phyloP scores from a whole-genome alignment of 2,329 filamentous ascomycete genomes.

The Alternaria incomplexa region DNA sequence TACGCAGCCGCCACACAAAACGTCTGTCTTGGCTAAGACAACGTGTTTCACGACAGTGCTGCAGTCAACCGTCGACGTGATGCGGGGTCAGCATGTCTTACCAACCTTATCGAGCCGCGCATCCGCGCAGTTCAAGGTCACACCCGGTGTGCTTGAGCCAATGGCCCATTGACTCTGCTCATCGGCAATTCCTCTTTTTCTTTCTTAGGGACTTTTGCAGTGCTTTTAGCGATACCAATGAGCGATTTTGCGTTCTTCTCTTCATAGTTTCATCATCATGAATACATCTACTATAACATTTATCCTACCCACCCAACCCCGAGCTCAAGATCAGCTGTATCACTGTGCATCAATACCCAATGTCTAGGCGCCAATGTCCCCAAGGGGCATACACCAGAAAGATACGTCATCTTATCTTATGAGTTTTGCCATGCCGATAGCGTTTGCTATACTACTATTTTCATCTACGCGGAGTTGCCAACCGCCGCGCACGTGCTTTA shows the following conservation, averaged over 20 bases:
- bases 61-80: slow-evolving; percentile 1
- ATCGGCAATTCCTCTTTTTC: background rate
- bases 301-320: background rate
- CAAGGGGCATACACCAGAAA: background rate
- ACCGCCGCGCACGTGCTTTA: background rate
- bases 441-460: background rate
- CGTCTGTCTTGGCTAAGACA: background rate
- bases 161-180: background rate
- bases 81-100: slow-evolving; percentile 9
- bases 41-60: slow-evolving; percentile 3
- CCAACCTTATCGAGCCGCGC: background rate
- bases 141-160: background rate
- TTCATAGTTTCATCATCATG: background rate
- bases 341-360: background rate
- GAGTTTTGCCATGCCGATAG: background rate
- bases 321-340: background rate
- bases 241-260: background rate
- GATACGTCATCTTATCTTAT: background rate
- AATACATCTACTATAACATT: background rate
- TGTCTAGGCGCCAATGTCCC: background rate
- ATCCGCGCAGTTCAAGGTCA: background rate
- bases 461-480: background rate
- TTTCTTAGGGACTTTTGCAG: background rate
- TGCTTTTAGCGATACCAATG: background rate
- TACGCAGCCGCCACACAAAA: background rate